Base-by-base conservation (phyloP, 2,329 filamentous ascomycete species). In the Sporothrix curviconia region DNA sequence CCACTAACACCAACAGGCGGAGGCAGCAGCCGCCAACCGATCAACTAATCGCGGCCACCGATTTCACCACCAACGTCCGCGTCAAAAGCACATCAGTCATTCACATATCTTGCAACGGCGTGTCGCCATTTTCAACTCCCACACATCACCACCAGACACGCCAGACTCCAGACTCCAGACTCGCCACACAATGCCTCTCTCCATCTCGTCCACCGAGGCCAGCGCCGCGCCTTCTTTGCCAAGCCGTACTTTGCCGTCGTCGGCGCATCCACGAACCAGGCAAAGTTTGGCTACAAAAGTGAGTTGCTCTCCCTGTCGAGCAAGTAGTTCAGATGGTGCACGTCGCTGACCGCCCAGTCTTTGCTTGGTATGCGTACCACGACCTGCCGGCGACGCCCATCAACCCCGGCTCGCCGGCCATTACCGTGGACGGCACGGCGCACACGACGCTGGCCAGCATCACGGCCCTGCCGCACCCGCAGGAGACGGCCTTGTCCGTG, bases 271-370 rank as follows among this genome's bases (percentile, higher is more conserved):
- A 89, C 88, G 54, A 90, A 95, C 72, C 78, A 87, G 40, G 76
- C 78, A 68, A 96, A 96, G 71, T 96, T 88, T 68, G 92, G 94
- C 24, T 87, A 96, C 72, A 92, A 90, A 76, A 85, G 91, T 92
- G 71, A 58, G 75, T 25, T 30, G 24, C n/a, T 44, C 39, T 51
- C n/a, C 32, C 28, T 11, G 28, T n/a, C n/a, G n/a, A n/a, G n/a
- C n/a, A n/a, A n/a, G n/a, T n/a, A n/a, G n/a, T 28, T 30, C 12
- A 12, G 4, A 25, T 25, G 8, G 24, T 5, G n/a, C 4, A 40
- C 22, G 8, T 37, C 7, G 8, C 49, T 50, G 25, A 54, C 47
- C 54, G 34, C 36, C 3, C 67, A 95, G 91, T 97, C 64, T 90
- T 96, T 69, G 82, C 82, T 14, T 97, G 92, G 92, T 97, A 97